Conservation (phyloP, 805 yeast genomes). For the Suhomyces sp. region DNA sequence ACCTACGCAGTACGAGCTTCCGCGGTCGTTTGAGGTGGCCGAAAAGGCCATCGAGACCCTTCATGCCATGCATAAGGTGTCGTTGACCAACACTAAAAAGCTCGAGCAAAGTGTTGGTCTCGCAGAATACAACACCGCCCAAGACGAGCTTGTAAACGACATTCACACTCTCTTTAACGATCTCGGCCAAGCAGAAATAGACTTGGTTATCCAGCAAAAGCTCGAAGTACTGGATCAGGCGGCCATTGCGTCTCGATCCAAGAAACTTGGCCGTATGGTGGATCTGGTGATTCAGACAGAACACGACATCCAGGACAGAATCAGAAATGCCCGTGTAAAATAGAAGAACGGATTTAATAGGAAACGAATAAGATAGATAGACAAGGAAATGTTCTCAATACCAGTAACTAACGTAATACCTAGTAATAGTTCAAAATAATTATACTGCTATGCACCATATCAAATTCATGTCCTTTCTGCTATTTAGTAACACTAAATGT, state of each 20-base stretch:
- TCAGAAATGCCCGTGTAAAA: not conserved
- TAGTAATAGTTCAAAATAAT: no score
- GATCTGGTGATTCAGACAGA: constrained; percentile 12
- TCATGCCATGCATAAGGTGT: constrained; percentile 13
- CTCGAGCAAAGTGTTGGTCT: not conserved
- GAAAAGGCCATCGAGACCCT: constrained; percentile 15
- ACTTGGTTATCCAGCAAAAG: constrained; percentile 9
- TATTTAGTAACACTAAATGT: no score
- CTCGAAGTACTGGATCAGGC: constrained; percentile 17
- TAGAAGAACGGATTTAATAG: not conserved
- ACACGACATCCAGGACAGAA: not conserved
- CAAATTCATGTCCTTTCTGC: no score
- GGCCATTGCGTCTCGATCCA: constrained; percentile 16
- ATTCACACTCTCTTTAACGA: constrained; percentile 10
- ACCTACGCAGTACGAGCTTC: constrained; percentile 9
- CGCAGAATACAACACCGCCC: constrained; percentile 6
- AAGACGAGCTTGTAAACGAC: constrained; percentile 4
- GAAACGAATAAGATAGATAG: not conserved
- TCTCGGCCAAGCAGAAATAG: constrained; percentile 14
- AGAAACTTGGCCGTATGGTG: constrained; percentile 20
- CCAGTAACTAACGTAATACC: constrained; percentile 6
- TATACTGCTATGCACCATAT: no score
- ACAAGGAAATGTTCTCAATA: not conserved
- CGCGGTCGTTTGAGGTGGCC: constrained; percentile 14
- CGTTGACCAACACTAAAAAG: not conserved